These are phyloP conservation scores for Colletotrichum chlorophyti DNA, from an alignment of 2,329 filamentous ascomycete species.

Conservation along the genomic window DNA sequence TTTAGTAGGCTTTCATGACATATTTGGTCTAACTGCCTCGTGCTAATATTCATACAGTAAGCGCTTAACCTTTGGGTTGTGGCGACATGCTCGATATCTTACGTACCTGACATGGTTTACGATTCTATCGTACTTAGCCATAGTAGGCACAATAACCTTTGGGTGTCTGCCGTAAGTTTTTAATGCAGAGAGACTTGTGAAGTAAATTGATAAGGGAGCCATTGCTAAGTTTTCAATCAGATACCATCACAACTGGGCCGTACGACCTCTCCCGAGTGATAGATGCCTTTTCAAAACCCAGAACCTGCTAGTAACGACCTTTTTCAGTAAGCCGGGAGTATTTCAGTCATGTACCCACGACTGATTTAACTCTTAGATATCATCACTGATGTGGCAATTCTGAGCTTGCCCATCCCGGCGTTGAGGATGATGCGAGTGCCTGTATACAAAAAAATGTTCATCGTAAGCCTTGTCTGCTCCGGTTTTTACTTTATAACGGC, in stretches of 20 bases:
- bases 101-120: background rate
- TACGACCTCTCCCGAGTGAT: background rate
- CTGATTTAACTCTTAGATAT: background rate
- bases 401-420: background rate
- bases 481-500: background rate
- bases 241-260: background rate
- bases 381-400: background rate
- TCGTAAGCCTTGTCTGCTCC: background rate
- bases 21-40: too few species aligned
- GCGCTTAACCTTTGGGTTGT: background rate
- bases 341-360: background rate
- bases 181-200: background rate
- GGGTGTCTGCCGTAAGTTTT: background rate
- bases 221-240: background rate
- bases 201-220: background rate
- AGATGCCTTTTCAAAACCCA: background rate
- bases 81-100: background rate
- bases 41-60: too few species aligned
- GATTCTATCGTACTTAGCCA: background rate
- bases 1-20: background rate
- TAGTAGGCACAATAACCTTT: background rate
- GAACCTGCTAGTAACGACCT: background rate
- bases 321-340: background rate
- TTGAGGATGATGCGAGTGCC: background rate
- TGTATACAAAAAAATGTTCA: background rate